Percentiles rank a stretch among this genome's conserved stretches.
Conservation (phyloP, 2,329 filamentous ascomycete species). For the Grosmannia clavigera region DNA sequence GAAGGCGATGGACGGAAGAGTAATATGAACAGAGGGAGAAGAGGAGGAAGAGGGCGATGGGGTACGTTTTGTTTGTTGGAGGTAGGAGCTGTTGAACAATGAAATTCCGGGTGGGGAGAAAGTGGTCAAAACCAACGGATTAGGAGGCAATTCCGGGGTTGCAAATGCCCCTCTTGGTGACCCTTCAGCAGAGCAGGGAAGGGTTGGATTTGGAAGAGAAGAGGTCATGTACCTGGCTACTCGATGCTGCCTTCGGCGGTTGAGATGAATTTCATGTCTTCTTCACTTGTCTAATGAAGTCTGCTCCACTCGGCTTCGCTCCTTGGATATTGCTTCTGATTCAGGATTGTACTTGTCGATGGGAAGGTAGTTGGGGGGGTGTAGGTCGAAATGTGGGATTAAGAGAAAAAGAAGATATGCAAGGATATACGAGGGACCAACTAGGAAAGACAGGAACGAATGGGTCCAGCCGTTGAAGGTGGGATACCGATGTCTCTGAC, state of each 20-base stretch:
- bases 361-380: neutral
- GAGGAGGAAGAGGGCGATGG: neutral
- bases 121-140: neutral
- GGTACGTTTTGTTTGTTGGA: neutral
- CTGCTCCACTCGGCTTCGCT: constrained; percentile 7
- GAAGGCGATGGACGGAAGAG: neutral
- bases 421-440: neutral
- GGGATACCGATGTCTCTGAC: neutral
- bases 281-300: neutral
- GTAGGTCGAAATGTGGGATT: neutral
- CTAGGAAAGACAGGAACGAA: neutral
- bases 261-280: neutral
- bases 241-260: neutral
- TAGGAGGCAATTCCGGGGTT: neutral
- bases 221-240: neutral
- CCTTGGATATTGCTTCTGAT: constrained; percentile 5
- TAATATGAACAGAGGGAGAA: neutral
- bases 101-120: neutral
- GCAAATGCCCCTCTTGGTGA: neutral
- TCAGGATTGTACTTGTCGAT: neutral
- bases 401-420: neutral
- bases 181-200: neutral
- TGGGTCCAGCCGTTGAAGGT: neutral
- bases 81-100: neutral
- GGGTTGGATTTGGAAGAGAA: neutral